A percentile compares a stretch with the other conserved stretches of the same genome.
phyloP scores from a whole-genome alignment of 179 eudicot genomes.

The Nepenthes alata region DNA sequence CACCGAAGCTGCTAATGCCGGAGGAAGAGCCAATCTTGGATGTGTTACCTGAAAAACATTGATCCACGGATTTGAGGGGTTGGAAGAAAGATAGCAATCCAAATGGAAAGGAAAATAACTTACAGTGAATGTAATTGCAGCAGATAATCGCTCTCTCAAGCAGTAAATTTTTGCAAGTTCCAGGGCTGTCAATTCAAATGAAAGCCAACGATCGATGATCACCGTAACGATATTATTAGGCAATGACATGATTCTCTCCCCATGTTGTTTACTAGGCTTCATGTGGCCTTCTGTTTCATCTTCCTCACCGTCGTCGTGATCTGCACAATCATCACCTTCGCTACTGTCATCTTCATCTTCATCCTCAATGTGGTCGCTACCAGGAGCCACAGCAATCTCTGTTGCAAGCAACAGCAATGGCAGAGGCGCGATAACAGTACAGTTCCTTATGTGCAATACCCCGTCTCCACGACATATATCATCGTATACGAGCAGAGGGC shows the following conservation, averaged over 20 bases:
- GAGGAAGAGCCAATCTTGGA: constrained; percentile 53
- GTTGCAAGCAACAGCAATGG: constrained; percentile 58
- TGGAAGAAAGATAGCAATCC: background rate
- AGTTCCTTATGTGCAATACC: constrained; percentile 48
- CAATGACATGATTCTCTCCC: constrained; percentile 56
- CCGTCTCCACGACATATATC: constrained; percentile 81
- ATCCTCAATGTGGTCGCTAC: constrained; percentile 16
- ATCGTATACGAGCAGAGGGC: constrained; percentile 53
- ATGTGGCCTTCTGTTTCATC: constrained; percentile 18
- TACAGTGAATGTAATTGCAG: constrained; percentile 73
- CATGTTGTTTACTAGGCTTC: constrained; percentile 15
- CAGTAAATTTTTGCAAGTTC: constrained; percentile 94
- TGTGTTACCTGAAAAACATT: constrained; percentile 38
- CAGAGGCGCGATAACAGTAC: constrained; percentile 49
- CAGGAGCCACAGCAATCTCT: constrained; percentile 75
- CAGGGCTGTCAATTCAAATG: constrained; percentile 60
- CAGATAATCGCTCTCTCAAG: constrained; percentile 79
- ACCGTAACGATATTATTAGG: constrained; percentile 64
- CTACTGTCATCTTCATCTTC: constrained; percentile 26
- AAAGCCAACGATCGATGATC: constrained; percentile 76
- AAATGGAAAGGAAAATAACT: constrained; percentile 5
- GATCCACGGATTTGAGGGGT: background rate
- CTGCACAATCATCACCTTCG: constrained; percentile 27
- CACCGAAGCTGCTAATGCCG: constrained; percentile 47
- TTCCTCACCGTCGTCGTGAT: constrained; percentile 17